Evolutionary conservation across 1,284 basidiomycete genomes (phyloP).

Genomic region (Cutaneotrichosporon curvatum): DNA sequence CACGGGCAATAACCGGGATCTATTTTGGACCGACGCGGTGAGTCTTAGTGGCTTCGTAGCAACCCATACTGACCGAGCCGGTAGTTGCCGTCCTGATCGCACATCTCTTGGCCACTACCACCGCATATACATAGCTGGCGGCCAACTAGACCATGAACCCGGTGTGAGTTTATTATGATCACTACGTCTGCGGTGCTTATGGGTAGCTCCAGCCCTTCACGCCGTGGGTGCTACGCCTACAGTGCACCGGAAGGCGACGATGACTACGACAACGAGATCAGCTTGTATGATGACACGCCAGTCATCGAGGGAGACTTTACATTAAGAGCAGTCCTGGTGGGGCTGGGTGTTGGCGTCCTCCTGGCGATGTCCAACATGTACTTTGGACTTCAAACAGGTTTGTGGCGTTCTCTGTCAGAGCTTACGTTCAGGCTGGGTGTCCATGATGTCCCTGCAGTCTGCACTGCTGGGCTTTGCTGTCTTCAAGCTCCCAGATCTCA

Average conservation of each 20-base stretch:
- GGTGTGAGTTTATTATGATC: constrained; percentile 2
- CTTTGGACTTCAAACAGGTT: constrained; percentile 46
- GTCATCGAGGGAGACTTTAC: constrained; percentile 39
- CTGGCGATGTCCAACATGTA: constrained; percentile 47
- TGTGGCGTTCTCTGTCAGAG: too few species aligned
- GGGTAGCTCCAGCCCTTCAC: constrained; percentile 19
- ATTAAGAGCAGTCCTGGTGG: constrained; percentile 40
- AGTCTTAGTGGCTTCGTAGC: too few species aligned
- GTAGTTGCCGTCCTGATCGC: too few species aligned
- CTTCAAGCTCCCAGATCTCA: constrained; percentile 56
- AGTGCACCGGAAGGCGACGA: too few species aligned
- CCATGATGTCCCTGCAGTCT: constrained; percentile 85
- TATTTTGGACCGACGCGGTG: too few species aligned
- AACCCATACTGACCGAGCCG: too few species aligned
- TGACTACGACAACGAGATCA: constrained; percentile 11
- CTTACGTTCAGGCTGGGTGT: constrained; percentile 44
- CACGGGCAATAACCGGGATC: too few species aligned
- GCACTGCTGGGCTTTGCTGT: constrained; percentile 84
- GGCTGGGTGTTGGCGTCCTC: constrained; percentile 41
- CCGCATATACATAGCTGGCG: too few species aligned
- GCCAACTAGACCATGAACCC: constrained; percentile 18
- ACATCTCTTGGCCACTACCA: too few species aligned
- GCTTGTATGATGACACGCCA: constrained; percentile 12
- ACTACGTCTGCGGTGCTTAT: not conserved
- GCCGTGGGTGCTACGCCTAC: constrained; percentile 5